Evolutionary conservation across 129 eudicot genomes (phyloP).

Genomic region (Helianthus annuus): DNA sequence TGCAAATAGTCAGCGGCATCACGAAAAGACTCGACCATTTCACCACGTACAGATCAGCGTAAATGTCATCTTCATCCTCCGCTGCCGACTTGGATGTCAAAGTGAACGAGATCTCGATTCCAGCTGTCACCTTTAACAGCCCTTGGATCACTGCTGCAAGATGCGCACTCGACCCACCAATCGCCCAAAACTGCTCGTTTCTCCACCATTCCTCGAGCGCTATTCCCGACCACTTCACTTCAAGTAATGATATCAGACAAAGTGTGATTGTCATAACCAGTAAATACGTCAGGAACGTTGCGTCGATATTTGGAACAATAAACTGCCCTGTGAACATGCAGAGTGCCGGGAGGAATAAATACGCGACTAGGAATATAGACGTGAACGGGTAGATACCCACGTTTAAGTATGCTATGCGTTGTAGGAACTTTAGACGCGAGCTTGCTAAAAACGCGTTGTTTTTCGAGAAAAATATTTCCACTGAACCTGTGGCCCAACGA

Average conservation of each 20-base stretch:
- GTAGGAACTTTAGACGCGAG: constrained; percentile 69
- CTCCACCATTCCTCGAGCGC: constrained; percentile 86
- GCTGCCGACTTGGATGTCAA: constrained; percentile 63
- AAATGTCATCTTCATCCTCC: constrained; percentile 72
- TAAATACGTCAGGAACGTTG: constrained; percentile 56
- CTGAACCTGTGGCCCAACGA: constrained; percentile 88
- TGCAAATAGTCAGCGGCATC: constrained; percentile 67
- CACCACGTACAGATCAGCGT: constrained; percentile 63
- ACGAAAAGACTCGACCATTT: constrained; percentile 81
- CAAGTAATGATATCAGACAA: constrained; percentile 66
- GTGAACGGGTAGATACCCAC: constrained; percentile 91
- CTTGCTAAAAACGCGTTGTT: constrained; percentile 71
- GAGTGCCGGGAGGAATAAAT: constrained; percentile 81
- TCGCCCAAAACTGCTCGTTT: constrained; percentile 88
- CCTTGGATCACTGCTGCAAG: constrained; percentile 88
- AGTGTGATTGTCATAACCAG: constrained; percentile 56
- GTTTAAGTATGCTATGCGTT: constrained; percentile 70
- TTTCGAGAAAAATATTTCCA: constrained; percentile 77
- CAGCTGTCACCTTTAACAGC: constrained; percentile 78
- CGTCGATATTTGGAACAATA: constrained; percentile 56
- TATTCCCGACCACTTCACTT: constrained; percentile 89
- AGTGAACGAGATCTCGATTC: constrained; percentile 80
- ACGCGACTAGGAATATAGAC: constrained; percentile 69
- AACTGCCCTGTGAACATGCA: constrained; percentile 75
- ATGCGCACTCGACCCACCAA: constrained; percentile 91